Percentiles rank a stretch among this genome's conserved stretches.
These are phyloP conservation scores for Aspergillus sp. DNA, from an alignment of 2,329 filamentous ascomycete species.

Conservation along the genomic window DNA sequence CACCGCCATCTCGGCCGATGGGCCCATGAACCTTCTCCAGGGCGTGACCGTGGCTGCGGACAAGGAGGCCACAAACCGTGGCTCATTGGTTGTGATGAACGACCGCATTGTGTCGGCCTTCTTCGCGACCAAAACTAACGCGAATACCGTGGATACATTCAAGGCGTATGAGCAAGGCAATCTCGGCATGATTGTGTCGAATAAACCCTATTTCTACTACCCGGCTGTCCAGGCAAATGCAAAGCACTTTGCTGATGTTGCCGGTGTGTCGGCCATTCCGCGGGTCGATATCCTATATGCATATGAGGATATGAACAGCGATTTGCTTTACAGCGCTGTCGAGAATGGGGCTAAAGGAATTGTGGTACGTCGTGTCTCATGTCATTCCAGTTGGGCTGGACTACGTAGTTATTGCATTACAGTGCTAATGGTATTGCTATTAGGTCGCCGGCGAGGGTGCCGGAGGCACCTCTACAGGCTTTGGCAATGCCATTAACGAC, in stretches of 20 bases:
- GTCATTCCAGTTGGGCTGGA: no score
- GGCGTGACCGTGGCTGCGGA: constrained; percentile 58
- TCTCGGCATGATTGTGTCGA: constrained; percentile 59
- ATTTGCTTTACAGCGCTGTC: constrained; percentile 22
- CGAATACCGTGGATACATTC: constrained; percentile 65
- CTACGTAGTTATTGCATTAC: no score
- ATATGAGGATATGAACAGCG: constrained; percentile 28
- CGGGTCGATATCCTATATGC: constrained; percentile 29
- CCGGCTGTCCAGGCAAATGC: constrained; percentile 51
- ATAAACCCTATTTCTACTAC: constrained; percentile 62
- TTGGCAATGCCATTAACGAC: neutral
- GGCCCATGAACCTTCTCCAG: constrained; percentile 62
- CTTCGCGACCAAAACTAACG: constrained; percentile 62
- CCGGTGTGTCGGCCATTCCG: constrained; percentile 19
- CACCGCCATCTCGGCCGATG: constrained; percentile 63
- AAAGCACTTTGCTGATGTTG: constrained; percentile 28
- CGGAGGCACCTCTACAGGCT: constrained; percentile 14
- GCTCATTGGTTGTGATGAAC: constrained; percentile 62
- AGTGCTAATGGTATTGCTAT: no score
- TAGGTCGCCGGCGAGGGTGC: constrained; percentile 24
- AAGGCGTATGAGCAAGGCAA: constrained; percentile 57
- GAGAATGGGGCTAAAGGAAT: constrained; percentile 26
- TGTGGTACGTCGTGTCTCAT: constrained; percentile 7
- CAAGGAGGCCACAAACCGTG: constrained; percentile 49
- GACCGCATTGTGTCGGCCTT: constrained; percentile 61